phyloP scores from a whole-genome alignment of 768 basidiomycete genomes.

The Amanita inopinata region DNA sequence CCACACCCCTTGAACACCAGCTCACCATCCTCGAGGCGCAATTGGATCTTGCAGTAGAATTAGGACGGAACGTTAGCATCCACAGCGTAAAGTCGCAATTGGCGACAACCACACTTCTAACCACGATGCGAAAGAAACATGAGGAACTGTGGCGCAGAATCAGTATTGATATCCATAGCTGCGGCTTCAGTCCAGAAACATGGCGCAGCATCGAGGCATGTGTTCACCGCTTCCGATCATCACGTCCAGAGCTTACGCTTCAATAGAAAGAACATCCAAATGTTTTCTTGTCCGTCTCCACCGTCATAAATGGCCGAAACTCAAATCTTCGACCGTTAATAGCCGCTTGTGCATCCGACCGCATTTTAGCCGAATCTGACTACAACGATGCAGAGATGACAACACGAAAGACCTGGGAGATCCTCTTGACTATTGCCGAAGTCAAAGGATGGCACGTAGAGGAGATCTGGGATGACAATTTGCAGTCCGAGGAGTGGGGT shows the following conservation, averaged over 20 bases:
- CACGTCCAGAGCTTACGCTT: not conserved
- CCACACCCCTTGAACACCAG: constrained; percentile 75
- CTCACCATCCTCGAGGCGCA: constrained; percentile 73
- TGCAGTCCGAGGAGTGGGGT: constrained; percentile 41
- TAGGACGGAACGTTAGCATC: constrained; percentile 69
- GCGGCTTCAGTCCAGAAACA: constrained; percentile 70
- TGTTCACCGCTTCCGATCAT: constrained; percentile 6
- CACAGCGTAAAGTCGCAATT: constrained; percentile 79
- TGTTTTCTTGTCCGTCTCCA: constrained; percentile 81
- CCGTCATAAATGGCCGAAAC: constrained; percentile 72
- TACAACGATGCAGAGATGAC: constrained; percentile 56
- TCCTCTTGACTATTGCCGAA: constrained; percentile 60
- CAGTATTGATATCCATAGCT: constrained; percentile 86
- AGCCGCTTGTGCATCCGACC: constrained; percentile 44
- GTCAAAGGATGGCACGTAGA: constrained; percentile 76
- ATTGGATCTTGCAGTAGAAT: constrained; percentile 73
- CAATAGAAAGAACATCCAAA: constrained; percentile 61
- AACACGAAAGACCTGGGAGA: constrained; percentile 63
- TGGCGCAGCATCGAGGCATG: constrained; percentile 70
- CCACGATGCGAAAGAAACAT: constrained; percentile 46
- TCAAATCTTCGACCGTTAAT: constrained; percentile 56
- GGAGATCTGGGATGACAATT: constrained; percentile 36
- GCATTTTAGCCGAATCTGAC: constrained; percentile 85
- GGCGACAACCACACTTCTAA: constrained; percentile 58
- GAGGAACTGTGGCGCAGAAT: constrained; percentile 51